Percentiles rank a stretch among this genome's conserved stretches.
These are phyloP conservation scores for Alternaria viburni DNA, from an alignment of 2,329 filamentous ascomycete genomes.

Conservation along the genomic window DNA sequence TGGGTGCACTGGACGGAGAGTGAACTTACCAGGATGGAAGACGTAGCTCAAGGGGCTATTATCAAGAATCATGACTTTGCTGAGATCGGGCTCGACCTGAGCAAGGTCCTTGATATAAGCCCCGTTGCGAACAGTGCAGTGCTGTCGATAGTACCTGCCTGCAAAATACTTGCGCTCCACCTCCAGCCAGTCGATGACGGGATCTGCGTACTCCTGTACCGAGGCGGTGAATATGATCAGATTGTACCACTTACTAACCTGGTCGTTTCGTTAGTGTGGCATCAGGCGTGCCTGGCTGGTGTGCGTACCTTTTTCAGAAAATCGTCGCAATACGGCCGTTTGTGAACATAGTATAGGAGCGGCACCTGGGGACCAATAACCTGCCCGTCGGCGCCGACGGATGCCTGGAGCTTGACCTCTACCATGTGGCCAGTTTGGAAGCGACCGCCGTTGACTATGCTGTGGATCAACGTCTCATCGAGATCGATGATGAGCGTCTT, in stretches of 20 bases:
- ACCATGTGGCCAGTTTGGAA: slow-evolving; percentile 99
- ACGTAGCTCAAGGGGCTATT: slow-evolving; percentile 98
- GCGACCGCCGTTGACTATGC: slow-evolving; percentile 92
- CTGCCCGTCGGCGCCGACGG: slow-evolving; percentile 70
- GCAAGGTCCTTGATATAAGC: slow-evolving; percentile 98
- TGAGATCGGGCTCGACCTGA: slow-evolving; percentile 93
- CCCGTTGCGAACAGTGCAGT: slow-evolving; percentile 93
- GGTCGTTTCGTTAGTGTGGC: slow-evolving; percentile 26
- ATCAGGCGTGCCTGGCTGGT: neutral
- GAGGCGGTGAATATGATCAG: slow-evolving; percentile 95
- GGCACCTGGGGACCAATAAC: slow-evolving; percentile 85
- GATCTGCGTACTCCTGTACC: slow-evolving; percentile 97
- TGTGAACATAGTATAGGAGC: slow-evolving; percentile 98
- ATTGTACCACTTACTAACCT: slow-evolving; percentile 98
- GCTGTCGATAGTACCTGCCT: slow-evolving; percentile 91
- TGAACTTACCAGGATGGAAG: slow-evolving; percentile 86
- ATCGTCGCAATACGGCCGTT: slow-evolving; percentile 94
- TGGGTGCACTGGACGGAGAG: neutral
- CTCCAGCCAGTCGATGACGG: slow-evolving; percentile 98
- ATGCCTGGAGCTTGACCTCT: slow-evolving; percentile 86
- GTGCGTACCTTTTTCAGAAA: slow-evolving; percentile 79
- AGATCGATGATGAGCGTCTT: slow-evolving; percentile 96
- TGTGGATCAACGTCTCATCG: slow-evolving; percentile 97
- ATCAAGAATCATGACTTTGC: slow-evolving; percentile 98
- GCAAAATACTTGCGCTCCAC: slow-evolving; percentile 96